Evolutionary conservation across 2,329 filamentous ascomycete genomes (phyloP).

Genomic region (Fusarium sp.): DNA sequence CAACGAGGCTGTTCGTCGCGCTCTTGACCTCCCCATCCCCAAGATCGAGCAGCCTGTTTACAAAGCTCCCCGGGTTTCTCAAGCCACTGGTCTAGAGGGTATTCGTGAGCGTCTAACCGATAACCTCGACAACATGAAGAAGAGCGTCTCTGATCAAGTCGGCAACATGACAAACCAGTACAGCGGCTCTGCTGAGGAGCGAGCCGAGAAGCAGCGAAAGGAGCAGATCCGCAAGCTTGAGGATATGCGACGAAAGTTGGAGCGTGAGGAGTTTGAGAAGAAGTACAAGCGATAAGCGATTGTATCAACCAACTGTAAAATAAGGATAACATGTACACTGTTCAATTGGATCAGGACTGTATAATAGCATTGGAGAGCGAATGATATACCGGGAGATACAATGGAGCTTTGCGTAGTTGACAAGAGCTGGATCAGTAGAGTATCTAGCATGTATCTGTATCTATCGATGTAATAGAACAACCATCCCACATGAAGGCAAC

Average conservation of each 20-base stretch:
- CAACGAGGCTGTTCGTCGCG: constrained; percentile 52
- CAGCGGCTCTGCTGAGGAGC: constrained; percentile 47
- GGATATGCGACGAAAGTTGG: constrained; percentile 49
- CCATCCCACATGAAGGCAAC: constrained; percentile 3
- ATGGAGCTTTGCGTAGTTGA: constrained; percentile 9
- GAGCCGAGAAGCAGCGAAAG: constrained; percentile 50
- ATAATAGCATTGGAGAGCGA: constrained; percentile 35
- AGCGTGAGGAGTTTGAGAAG: constrained; percentile 53
- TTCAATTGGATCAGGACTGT: constrained; percentile 22
- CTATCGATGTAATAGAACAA: constrained; percentile 30
- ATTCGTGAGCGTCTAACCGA: constrained; percentile 48
- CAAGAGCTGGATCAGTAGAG: constrained; percentile 12
- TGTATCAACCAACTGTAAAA: constrained; percentile 32
- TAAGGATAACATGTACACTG: constrained; percentile 19
- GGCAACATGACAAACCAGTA: constrained; percentile 51
- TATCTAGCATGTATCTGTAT: constrained; percentile 29
- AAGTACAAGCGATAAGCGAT: constrained; percentile 52
- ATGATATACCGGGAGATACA: constrained; percentile 24
- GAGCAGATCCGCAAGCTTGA: constrained; percentile 52
- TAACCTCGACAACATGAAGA: constrained; percentile 52
- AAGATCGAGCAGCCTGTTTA: constrained; percentile 46
- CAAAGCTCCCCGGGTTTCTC: constrained; percentile 49
- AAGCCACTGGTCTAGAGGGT: constrained; percentile 36
- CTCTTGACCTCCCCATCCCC: constrained; percentile 52
- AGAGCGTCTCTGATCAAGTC: constrained; percentile 50